Evolutionary conservation across 257 asterid genomes (phyloP), one percentile per base, ranked within the genome.

Genomic region (Coffea eugenioides): DNA sequence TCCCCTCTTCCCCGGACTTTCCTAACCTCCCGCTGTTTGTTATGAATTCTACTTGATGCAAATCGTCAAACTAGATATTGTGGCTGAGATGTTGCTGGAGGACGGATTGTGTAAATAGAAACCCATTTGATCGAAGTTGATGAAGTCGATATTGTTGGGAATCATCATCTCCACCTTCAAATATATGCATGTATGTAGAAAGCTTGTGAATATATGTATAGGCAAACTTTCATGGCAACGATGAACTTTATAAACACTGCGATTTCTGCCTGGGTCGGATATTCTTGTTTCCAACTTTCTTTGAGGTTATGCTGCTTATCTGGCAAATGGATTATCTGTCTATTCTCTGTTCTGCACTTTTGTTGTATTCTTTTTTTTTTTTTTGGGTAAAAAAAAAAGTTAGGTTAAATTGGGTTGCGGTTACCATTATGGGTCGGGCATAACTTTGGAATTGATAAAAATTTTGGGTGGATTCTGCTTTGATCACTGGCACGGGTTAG

Each of bases 201-300:
- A 80, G 66, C 61, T 62, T 88, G 89, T 88, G 86, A 77, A 87
- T 87, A 82, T 62, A 71, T 87, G 89, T 86, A 86, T 77, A 79
- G 79, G 25, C 75, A 25, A 61, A 48, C 43, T 66, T 8, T 68
- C 9, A 48, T 73, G 39, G 75, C 70, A 78, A 78, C 74, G 72
- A 46, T 48, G 79, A 74, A 70, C 62, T 23, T 13, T 52, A 25
- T 67, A 23, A 62, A 73, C 77, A 41, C 34, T 31, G 54, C 31
- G 49, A 46, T 36, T 52, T 56, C 27, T 51, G 20, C 49, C 27
- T 27, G 23, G 51, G 59, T n/a, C 45, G 25, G 18, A 12, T 21
- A 8, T 57, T 18, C 65, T 59, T 25, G 13, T 36, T 31, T 56
- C 52, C 8, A 18, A 21, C 27, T 21, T 21, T 9, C 27, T 0